Base-by-base conservation (phyloP, 176 grass and related monocot genomes). In the Pontederia crassipes region DNA sequence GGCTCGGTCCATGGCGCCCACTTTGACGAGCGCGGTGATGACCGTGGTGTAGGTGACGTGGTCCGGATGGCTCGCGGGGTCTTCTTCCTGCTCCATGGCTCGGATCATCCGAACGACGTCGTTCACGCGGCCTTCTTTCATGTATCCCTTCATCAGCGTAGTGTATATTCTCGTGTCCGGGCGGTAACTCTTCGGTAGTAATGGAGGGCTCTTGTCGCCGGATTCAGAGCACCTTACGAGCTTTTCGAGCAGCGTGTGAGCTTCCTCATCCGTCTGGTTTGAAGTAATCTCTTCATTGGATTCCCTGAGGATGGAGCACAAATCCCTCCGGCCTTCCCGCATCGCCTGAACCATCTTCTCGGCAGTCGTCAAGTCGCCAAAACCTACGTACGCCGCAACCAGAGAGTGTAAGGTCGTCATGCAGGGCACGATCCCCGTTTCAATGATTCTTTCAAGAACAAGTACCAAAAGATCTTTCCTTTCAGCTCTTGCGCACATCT, bases 111-210 rank as follows among this genome's bases (percentile, higher is more conserved):
- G 61, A 49, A 96, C 62, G 18, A 96, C 91, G 28, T 96, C 91
- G 32, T 90, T 75, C 32, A 90, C 66, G n/a, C 83, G 83, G 8
- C 81, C 78, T n/a, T 57, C 75, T 58, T 84, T 86, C 91, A 85
- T 90, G 80, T 96, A 96, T 0, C 91, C 91, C 56, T 96, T 96
- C 91, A 96, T 90, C 7, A 96, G 70, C 47, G 91, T 96, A 2
- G 86, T 96, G 75, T 96, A 96, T 35, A 90, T 80, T 67, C 91
- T 76, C 28, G 83, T 56, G 65, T 87, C 77, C 13, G 91, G 83
- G 3, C 58, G 35, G 17, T 85, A 89, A 8, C 77, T 66, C 74
- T 52, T 78, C 11, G 79, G 66, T 20, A 95, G 78, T 60, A 81
- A 49, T 28, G 73, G 85, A 20, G 49, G 45, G 18, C 65, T 65